These are phyloP conservation scores for Aureobasidium melanogenum DNA, from an alignment of 2,329 filamentous ascomycete species.

Conservation along the genomic window DNA sequence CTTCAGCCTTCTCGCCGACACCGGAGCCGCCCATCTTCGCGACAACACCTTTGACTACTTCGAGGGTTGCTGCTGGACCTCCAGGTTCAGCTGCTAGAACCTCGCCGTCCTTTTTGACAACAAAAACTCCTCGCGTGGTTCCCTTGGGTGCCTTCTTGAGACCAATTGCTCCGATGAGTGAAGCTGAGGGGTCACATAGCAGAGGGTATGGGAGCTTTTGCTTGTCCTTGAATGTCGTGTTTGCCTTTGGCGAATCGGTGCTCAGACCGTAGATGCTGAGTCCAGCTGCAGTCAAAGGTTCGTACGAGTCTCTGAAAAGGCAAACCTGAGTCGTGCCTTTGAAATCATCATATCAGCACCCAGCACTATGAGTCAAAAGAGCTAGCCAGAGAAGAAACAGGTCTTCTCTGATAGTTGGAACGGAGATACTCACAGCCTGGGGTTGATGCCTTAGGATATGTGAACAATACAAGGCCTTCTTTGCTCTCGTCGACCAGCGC, in stretches of 20 bases:
- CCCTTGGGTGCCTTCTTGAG: constrained; percentile 76
- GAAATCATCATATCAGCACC: not conserved
- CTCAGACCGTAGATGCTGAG: constrained; percentile 86
- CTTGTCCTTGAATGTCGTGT: constrained; percentile 86
- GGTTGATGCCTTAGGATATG: constrained; percentile 90
- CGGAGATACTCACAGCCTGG: constrained; percentile 68
- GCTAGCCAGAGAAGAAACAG: not conserved
- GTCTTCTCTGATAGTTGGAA: constrained; percentile 13
- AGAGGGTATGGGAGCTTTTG: constrained; percentile 83
- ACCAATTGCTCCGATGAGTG: constrained; percentile 78
- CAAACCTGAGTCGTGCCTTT: constrained; percentile 88
- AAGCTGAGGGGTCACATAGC: constrained; percentile 68
- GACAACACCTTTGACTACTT: constrained; percentile 65
- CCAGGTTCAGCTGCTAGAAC: constrained; percentile 67
- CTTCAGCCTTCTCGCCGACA: constrained; percentile 27
- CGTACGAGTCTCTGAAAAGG: constrained; percentile 81
- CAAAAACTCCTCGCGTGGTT: constrained; percentile 80
- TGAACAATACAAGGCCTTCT: constrained; percentile 82
- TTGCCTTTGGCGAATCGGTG: constrained; percentile 78
- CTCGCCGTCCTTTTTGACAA: constrained; percentile 59
- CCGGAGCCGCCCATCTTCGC: constrained; percentile 31
- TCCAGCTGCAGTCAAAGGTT: constrained; percentile 65
- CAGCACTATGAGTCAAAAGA: not conserved
- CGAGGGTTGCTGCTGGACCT: constrained; percentile 67
- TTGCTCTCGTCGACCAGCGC: constrained; percentile 75